phyloP scores from a whole-genome alignment of 2,329 filamentous ascomycete genomes.

The Colletotrichum sp. region DNA sequence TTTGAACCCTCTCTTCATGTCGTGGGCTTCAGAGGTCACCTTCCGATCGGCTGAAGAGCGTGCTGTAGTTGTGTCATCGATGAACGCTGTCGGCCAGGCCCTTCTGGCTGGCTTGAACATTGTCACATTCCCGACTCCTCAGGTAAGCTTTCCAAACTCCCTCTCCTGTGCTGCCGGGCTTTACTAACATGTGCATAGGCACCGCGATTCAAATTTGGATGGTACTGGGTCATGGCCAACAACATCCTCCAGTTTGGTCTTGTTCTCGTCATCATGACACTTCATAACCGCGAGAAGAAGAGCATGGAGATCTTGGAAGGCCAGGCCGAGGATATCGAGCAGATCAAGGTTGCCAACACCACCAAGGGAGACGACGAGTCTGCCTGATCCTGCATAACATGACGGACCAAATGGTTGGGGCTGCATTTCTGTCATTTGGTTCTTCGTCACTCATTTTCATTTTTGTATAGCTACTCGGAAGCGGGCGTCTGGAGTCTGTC shows the following conservation, averaged over 20 bases:
- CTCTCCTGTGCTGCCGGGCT: fast-evolving
- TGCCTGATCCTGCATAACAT: not conserved
- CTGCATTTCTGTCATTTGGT: not conserved
- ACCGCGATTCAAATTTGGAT: constrained; percentile 1
- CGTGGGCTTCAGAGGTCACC: constrained; percentile 2
- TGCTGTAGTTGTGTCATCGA: not conserved
- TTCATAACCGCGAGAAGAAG: constrained; percentile 8
- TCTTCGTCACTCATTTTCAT: not conserved
- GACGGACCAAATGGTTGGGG: not conserved
- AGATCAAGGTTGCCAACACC: not conserved
- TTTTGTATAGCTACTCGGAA: not conserved
- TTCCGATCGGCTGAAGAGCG: not conserved
- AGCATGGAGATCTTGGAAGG: constrained; percentile 3
- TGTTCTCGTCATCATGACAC: constrained; percentile 12
- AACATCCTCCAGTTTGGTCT: not conserved
- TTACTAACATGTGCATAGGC: not conserved
- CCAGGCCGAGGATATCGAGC: not conserved
- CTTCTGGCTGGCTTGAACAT: constrained; percentile 3
- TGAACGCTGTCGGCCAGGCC: not conserved
- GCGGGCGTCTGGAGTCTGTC: constrained; percentile 12
- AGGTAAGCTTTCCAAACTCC: not conserved
- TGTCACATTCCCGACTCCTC: not conserved
- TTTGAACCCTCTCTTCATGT: not conserved
- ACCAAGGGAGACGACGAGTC: not conserved
- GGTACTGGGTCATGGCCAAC: constrained; percentile 9